These are phyloP conservation scores for Solanum chiquidenum DNA, from an alignment of 257 asterid genomes.

Conservation along the genomic window DNA sequence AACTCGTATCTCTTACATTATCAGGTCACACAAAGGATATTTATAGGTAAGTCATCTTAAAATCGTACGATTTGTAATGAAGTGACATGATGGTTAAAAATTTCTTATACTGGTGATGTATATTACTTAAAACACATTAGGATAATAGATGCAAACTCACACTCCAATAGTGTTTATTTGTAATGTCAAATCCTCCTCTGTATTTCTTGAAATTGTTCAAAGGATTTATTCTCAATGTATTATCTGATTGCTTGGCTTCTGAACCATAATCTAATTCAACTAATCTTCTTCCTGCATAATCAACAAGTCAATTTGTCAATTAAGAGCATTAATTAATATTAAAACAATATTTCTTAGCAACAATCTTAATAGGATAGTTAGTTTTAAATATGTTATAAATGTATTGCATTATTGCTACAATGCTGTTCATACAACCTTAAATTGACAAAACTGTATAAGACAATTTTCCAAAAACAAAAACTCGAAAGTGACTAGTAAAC, in stretches of 20 bases:
- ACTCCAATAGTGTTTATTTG: constrained; percentile 71
- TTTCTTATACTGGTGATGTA: neutral
- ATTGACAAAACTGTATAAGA: neutral
- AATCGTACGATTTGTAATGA: neutral
- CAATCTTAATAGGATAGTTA: neutral
- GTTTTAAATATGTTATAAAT: neutral
- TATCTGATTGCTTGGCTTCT: constrained; percentile 11
- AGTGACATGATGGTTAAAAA: neutral
- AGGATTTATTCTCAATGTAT: constrained; percentile 65
- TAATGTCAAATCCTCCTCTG: constrained; percentile 75
- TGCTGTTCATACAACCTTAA: too few relatives aligned
- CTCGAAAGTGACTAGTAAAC: neutral
- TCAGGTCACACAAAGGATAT: neutral
- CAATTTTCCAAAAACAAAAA: neutral
- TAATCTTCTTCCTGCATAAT: constrained; percentile 30
- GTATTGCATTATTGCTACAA: too few relatives aligned
- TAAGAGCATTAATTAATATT: neutral
- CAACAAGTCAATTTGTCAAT: too few relatives aligned
- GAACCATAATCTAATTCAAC: constrained; percentile 10
- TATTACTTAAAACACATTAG: neutral
- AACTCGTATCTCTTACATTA: neutral
- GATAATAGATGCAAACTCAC: constrained; percentile 28
- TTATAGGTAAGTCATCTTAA: neutral
- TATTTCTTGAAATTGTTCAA: constrained; percentile 53
- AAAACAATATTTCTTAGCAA: neutral